phyloP scores from a whole-genome alignment of 495 filamentous ascomycete genomes.

The Schizothecium vesticola region DNA sequence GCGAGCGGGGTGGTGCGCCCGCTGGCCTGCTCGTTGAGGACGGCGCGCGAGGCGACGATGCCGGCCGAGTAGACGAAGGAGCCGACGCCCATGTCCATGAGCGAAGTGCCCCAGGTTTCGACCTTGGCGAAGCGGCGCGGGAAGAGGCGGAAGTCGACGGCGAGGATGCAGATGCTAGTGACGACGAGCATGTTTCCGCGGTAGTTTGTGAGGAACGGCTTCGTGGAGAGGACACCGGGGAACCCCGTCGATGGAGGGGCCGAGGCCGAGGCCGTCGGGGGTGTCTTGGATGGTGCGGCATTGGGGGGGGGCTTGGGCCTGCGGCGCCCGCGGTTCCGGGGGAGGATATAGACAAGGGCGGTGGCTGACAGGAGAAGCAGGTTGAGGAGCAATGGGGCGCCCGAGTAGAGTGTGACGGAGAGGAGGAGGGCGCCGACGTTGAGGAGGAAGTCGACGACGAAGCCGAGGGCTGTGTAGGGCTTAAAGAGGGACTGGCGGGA shows the following conservation, averaged over 20 bases:
- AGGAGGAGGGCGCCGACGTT: constrained; percentile 78
- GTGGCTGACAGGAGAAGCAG: constrained; percentile 68
- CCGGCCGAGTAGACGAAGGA: constrained; percentile 96
- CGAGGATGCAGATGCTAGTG: constrained; percentile 90
- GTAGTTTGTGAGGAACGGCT: constrained; percentile 88
- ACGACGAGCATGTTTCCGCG: constrained; percentile 87
- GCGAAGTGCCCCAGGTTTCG: constrained; percentile 93
- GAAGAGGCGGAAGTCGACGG: constrained; percentile 91
- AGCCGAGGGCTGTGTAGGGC: constrained; percentile 60
- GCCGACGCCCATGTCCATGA: constrained; percentile 97
- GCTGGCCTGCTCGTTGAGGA: constrained; percentile 63
- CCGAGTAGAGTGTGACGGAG: constrained; percentile 80
- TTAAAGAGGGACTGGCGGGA: constrained; percentile 80
- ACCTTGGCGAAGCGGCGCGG: constrained; percentile 94
- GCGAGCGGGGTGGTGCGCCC: constrained; percentile 43
- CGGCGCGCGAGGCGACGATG: constrained; percentile 81
- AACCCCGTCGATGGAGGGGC: constrained; percentile 19
- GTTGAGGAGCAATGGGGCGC: constrained; percentile 67
- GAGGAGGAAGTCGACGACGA: constrained; percentile 76
- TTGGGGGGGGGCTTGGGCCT: constrained; percentile 52
- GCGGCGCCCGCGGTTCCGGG: constrained; percentile 31
- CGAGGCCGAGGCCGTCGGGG: neutral
- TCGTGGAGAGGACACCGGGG: constrained; percentile 61
- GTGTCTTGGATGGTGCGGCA: constrained; percentile 24
- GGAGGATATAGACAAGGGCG: constrained; percentile 52